Evolutionary conservation across 2,329 filamentous ascomycete species (phyloP), one percentile per base, ranked within the genome.

Genomic region (Tolypocladium ovalisporum): DNA sequence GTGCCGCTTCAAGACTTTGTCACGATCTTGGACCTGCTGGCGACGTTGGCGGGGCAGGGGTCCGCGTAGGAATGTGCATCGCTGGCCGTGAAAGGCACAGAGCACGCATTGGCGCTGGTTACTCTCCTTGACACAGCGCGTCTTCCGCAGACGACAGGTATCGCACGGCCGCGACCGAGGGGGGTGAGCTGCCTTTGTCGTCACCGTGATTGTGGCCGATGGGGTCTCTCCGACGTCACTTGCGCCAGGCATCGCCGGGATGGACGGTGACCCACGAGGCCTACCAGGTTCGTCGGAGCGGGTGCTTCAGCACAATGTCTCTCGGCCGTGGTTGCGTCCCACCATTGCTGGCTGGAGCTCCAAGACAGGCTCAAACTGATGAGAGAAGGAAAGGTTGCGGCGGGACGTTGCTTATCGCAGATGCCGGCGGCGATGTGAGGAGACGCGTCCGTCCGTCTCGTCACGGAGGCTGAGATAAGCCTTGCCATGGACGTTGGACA

Each of bases 41-140:
- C 65, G 62, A 47, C 68, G 66, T 52, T 68, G 63, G 39, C 69
- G 67, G 35, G 68, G 68, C 19, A 69, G 67, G 22, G 69, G 69
- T 0, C 69, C 70, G n/a, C 69, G 68, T 54, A 85, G 75, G 67
- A 85, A 87, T 29, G 84, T 87, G 69, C 84, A 87, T 61, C 83
- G 80, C 65, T 86, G 82, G 67, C 82, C 82, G 71, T 87, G 83
- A 67, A 86, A 86, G 60, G 81, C 79, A 70, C 84, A 87, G 58
- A 86, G 73, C 54, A 86, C 81, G 66, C 84, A 87, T 62, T 80
- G 76, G 49, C 76, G 74, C 62, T 78, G 77, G 57, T 76, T 79
- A 55, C 84, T 80, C 66, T 85, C 79, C 64, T 84, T 79, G 54
- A 86, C 84, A 67, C 84, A 87, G 63, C 83, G 81, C 62, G 79